Evolutionary conservation across 2,329 filamentous ascomycete species (phyloP), one percentile per base, ranked within the genome.

Genomic region (Bretziella fagacearum): DNA sequence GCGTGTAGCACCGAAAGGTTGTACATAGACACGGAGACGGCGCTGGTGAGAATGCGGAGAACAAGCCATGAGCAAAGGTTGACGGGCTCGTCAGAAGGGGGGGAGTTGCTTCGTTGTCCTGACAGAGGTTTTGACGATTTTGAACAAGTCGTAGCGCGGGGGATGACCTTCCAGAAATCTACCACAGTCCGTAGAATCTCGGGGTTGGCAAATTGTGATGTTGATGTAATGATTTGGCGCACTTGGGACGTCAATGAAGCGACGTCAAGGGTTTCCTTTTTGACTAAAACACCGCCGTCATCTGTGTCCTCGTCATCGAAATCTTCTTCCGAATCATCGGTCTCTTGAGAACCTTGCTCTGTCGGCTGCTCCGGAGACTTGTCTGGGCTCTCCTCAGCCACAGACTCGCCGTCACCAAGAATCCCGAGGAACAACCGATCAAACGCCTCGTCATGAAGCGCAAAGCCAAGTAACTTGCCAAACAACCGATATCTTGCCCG

Each of bases 391-490:
- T 33, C 17, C 10, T 33, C 39, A 4, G 4, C 10, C 13, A 23
- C 17, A 10, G 11, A 13, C n/a, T n/a, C 30, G 17, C 30, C 30
- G n/a, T 25, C 37, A 6, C 25, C 15, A 13, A 22, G 20, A 25
- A 41, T 26, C 22, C 27, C 7, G 17, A 32, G 35, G 58, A 84
- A 91, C 42, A 91, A 67, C 47, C 73, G 66, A 46, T 81, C 75
- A 51, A 89, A 68, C 37, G 77, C 73, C 57, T 85, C 77, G 58
- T 93, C 81, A 47, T 85, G 81, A 44, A 93, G 63, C 1, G 81
- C 79, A 62, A 93, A 89, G 4, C 83, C 75, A 43, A 94, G 69
- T 6, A 95, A 71, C 55, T 81, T 79, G 23, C 85, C 85, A 62
- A 93, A 93, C 3, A 93, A 69, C 60, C 87, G 81, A 54, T 71